Conservation (phyloP, 148 eudicot species). For the Hydrangea macrophylla region DNA sequence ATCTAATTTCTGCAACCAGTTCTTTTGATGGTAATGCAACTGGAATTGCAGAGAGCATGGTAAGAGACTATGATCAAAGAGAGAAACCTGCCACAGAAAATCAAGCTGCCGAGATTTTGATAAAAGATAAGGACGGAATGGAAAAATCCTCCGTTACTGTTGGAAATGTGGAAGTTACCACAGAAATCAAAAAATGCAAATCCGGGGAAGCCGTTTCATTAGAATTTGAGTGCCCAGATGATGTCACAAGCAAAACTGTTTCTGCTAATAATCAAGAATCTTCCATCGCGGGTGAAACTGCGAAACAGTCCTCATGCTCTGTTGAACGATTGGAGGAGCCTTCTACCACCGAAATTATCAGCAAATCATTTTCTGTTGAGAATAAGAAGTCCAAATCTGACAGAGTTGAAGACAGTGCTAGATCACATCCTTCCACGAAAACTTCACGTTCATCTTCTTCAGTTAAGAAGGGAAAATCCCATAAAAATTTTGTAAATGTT, state of each 20-base stretch:
- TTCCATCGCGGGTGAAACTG: slow-evolving; percentile 11
- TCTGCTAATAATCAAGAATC: slow-evolving; percentile 25
- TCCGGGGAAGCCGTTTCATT: no score
- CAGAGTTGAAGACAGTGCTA: slow-evolving; percentile 25
- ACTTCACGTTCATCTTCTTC: slow-evolving; percentile 43
- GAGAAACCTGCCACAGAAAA: slow-evolving; percentile 11
- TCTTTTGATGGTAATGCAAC: slow-evolving; percentile 21
- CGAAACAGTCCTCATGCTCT: slow-evolving; percentile 16
- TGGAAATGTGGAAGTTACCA: slow-evolving; percentile 12
- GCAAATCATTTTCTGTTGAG: slow-evolving; percentile 27
- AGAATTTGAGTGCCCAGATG: no score
- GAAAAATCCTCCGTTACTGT: slow-evolving; percentile 19
- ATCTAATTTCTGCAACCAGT: slow-evolving; percentile 28
- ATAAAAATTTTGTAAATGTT: slow-evolving; percentile 19
- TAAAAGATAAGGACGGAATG: slow-evolving; percentile 19
- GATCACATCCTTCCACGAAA: slow-evolving; percentile 39
- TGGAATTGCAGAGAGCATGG: slow-evolving; percentile 18
- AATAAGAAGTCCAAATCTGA: slow-evolving; percentile 34
- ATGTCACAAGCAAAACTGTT: slow-evolving; percentile 20
- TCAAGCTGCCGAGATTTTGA: slow-evolving; percentile 6
- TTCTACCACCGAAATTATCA: slow-evolving; percentile 13
- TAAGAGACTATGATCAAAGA: slow-evolving; percentile 12
- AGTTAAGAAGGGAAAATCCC: slow-evolving; percentile 53
- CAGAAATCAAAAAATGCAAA: slow-evolving; percentile 22
- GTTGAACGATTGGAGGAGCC: slow-evolving; percentile 30